A percentile compares a stretch with the other conserved stretches of the same genome.
These are phyloP conservation scores for Ogataea pilisensis DNA, from an alignment of 805 yeast genomes.

Conservation along the genomic window DNA sequence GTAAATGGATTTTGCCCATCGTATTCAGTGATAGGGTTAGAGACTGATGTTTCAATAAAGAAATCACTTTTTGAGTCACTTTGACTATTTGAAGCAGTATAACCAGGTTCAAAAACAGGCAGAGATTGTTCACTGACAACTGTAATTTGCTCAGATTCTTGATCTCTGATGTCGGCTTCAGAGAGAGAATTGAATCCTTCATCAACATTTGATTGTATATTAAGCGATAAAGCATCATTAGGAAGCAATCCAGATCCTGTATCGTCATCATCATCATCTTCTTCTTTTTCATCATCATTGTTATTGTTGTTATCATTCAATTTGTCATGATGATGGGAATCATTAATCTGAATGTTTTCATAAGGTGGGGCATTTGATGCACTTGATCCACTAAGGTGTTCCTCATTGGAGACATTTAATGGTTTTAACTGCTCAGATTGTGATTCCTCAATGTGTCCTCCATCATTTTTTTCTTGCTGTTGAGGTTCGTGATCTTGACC, in stretches of 20 bases:
- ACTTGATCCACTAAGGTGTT: conserved; percentile 4
- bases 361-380: neutral
- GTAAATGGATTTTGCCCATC: conserved; percentile 77
- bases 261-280: conserved; percentile 2
- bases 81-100: neutral
- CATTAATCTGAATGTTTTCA: neutral
- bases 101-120: too few species aligned
- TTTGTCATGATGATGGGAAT: neutral
- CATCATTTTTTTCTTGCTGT: conserved; percentile 2
- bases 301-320: neutral
- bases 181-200: neutral
- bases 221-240: neutral
- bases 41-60: conserved; percentile 40
- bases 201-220: neutral
- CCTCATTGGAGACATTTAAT: too few species aligned
- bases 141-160: too few species aligned
- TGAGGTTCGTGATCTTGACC: neutral
- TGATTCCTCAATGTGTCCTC: too few species aligned
- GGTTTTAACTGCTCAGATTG: too few species aligned
- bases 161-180: neutral
- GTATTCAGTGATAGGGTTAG: conserved; percentile 62
- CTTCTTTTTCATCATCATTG: conserved; percentile 1
- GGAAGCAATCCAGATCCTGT: conserved; percentile 6
- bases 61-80: conserved; percentile 10
- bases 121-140: too few species aligned